Base-by-base conservation (phyloP, 129 eudicot genomes). In the Mikania micrantha region DNA sequence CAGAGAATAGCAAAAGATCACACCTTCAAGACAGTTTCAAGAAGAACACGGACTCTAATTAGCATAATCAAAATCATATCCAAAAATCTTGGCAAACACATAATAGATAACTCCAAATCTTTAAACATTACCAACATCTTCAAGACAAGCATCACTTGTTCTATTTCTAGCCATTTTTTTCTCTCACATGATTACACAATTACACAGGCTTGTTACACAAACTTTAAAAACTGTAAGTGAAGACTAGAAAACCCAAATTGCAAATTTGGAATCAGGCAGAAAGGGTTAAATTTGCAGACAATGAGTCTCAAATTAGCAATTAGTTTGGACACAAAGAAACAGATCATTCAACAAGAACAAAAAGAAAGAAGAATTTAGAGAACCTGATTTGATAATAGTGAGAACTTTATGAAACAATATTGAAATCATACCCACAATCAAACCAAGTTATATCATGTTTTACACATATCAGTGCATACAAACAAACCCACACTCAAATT, bases 1-100 rank as follows among this genome's bases (percentile, higher is more conserved):
- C 96, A 68, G 66, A 78, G 53, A 84, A 82, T 56, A 93, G 75
- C 78, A 93, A 79, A 77, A 93, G 93, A 89, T 93, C 98, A 73
- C 98, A 93, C 75, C 98, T 93, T 60, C 72, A 78, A 40, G 6
- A 63, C 66, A 75, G 28, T 56, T 29, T 15, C 32, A 34, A 66
- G n/a, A 70, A 50, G 19, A 49, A 56, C 32, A 60, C 36, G 52
- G n/a, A 80, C 10, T 64, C 10, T 22, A 70, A 42, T 71, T 47
- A 71, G 62, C 73, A 64, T 21, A 47, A 75, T 45, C 44, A 36
- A 10, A 67, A 58, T 67, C n/a, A 10, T 25, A 58, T 29, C 40
- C 54, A 3, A 66, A n/a, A n/a, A 48, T 61, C 40, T 41, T 15
- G 9, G 58, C 28, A 70, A 42, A 20, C 35, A 58, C 17, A 31